Base-by-base conservation (phyloP, 2,329 filamentous ascomycete species). In the Paraphaeosphaeria minitans region DNA sequence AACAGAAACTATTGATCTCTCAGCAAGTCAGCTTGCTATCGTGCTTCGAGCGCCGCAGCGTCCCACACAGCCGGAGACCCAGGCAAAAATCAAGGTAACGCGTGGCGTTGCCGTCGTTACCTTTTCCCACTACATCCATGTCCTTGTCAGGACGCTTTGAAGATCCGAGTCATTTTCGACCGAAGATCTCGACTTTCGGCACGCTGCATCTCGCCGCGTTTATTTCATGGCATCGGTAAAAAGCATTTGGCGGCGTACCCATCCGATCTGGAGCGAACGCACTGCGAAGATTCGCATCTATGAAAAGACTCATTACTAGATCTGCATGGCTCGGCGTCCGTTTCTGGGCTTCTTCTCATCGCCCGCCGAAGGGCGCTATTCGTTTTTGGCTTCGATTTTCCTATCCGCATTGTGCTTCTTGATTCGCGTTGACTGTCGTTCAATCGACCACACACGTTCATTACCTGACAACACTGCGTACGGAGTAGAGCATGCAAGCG, bases 1-100 rank as follows among this genome's bases (percentile, higher is more conserved):
- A 65, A 64, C 19, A 59, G 56, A 24, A 65, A 45, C 27, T 67
- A 60, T 27, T 67, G 22, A 62, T 35, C 39, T 13, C 16, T 8
- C 13, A 6, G 19, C 8, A 12, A 29, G 19, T 21, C 19, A 13
- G 10, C 19, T 43, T 22, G 5, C 8, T 13, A 21, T 42, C 9
- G 39, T n/a, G 8, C 8, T 9, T 21, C 39, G 39, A 21, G n/a
- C 39, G 19, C 8, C 16, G 39, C 39, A n/a, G 39, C 8, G 16
- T 21, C 39, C 19, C 29, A 2, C 29, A 31, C 5, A 6, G 29
- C 29, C 29, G 10, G 29, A 31, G 7, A 31, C 29, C 29, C 39
- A 19, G 16, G 19, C 39, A 21, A n/a, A 8, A 37, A 16, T 7
- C 39, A 21, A 19, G 8, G 16, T 46, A 27, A 27, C 24, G 24